These are phyloP conservation scores for Metschnikowia vanudenii DNA, from an alignment of 805 yeast species.

Conservation along the genomic window DNA sequence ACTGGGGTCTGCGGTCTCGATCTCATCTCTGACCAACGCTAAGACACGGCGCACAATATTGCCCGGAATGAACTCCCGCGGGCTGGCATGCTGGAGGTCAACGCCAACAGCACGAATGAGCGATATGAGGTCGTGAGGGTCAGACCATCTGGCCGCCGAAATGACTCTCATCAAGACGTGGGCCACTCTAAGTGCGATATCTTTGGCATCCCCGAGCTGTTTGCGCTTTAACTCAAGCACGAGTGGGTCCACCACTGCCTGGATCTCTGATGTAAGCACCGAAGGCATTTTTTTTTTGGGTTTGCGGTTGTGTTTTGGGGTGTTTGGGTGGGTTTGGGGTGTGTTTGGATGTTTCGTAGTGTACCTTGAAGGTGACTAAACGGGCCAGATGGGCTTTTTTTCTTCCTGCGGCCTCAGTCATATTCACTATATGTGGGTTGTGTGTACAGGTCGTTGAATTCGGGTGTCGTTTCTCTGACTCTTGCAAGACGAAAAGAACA, in stretches of 20 bases:
- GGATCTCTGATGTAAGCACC: conserved; percentile 30
- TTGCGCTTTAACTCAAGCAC: conserved; percentile 69
- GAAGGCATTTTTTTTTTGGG: conserved; percentile 1
- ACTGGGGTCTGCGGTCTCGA: conserved; percentile 58
- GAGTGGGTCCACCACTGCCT: conserved; percentile 37
- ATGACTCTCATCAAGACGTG: conserved; percentile 84
- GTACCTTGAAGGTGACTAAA: no score
- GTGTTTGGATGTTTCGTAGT: no score
- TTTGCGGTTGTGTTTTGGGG: no score
- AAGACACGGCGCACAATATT: conserved; percentile 87
- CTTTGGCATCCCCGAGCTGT: conserved; percentile 77
- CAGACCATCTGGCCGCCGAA: conserved; percentile 85
- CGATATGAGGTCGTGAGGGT: conserved; percentile 66
- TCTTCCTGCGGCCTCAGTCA: no score
- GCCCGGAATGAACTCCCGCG: conserved; percentile 85
- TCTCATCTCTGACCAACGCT: conserved; percentile 84
- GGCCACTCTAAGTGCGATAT: conserved; percentile 83
- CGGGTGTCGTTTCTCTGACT: no score
- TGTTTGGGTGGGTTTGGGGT: no score
- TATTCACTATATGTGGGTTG: no score
- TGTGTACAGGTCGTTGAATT: no score
- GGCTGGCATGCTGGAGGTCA: conserved; percentile 73
- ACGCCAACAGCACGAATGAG: conserved; percentile 75
- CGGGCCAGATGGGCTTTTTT: no score
- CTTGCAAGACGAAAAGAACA: no score